Evolutionary conservation across 2,329 filamentous ascomycete genomes (phyloP), one percentile per base, ranked within the genome.

Genomic region (Fusarium longipes): DNA sequence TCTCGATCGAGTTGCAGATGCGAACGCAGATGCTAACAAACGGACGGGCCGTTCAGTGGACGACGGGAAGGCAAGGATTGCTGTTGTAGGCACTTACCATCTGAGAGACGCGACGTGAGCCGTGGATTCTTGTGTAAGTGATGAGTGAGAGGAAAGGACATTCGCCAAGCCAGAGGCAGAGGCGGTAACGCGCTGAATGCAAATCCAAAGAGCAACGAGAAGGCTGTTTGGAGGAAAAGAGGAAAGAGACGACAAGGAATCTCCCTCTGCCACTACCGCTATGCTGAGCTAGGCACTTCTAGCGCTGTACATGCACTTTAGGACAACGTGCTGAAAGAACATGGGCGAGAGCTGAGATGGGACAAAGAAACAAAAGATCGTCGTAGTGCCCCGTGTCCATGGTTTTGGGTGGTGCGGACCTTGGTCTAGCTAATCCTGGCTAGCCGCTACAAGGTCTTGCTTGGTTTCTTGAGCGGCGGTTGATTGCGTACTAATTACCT

Each of bases 381-480:
- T 63, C 70, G 50, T 60, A 40, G 63, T 67, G 70, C 70, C 66
- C 70, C 70, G 69, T 70, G 68, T 63, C 70, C 70, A 60, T 72
- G 70, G 70, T 60, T 73, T 73, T 73, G 70, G 70, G 70, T 73
- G 70, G 68, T 70, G 62, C 68, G 54, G 67, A 67, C 66, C 66
- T 61, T 58, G 45, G 29, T 43, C 43, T 63, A 63, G 70, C 54
- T 70, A 53, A 62, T 53, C 64, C 60, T 66, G 60, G 67, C 63
- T 67, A 68, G 68, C 56, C 32, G 36, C 49, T 62, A 52, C 67
- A 64, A 70, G 68, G 63, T 55, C 40, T 39, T 50, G 38, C 51
- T 45, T 50, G 43, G 57, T 50, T 67, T 47, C 45, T 59, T 44
- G 57, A 57, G 42, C 49, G 43, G 57, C 49, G 47, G 61, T 63